Evolutionary conservation across 306 rosid species (phyloP), one percentile per base, ranked within the genome.

Genomic region (Trifolium subterraneum): DNA sequence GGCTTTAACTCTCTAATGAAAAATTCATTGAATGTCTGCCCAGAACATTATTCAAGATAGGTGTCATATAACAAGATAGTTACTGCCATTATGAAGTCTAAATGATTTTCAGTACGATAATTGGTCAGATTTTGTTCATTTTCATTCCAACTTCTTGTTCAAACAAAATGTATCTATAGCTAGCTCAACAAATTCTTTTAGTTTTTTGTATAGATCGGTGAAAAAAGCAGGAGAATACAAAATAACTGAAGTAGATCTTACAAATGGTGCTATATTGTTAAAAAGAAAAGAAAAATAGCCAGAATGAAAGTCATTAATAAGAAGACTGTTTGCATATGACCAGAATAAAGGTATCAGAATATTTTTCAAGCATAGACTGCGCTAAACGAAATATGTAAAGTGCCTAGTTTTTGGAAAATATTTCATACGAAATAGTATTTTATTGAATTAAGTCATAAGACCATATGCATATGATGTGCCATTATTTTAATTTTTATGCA

Each of bases 21-120:
- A 71, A 94, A 94, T 52, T 94, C 96, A 77, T 94, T 94, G 84
- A 94, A 94, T 25, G 97, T 94, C 98, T 94, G 93, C 81, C 58
- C 35, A 70, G 58, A 68, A 69, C 38, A 75, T 78, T 64, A 75
- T 54, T 74, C 8, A 63, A 78, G 73, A 55, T 3, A 7, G 61
- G 55, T 15, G 59, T 74, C 71, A 61, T 70, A 6, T 12, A 52
- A 51, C 36, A 67, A 83, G 63, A 79, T 71, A 71, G 51, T 19
- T 56, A 75, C 70, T 23, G 54, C 64, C 25, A 61, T 50, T 35
- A 38, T 23, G 55, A 83, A 76, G 45, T 75, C 41, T 60, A 74
- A 29, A 45, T 9, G 44, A 15, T 16, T 74, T 71, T 51, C 73
- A 55, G 11, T 52, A 67, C 23, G 64, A 45, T 56, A 54, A 76